Conservation (phyloP, 305 asterid genomes). For the Fraxinus baroniana region DNA sequence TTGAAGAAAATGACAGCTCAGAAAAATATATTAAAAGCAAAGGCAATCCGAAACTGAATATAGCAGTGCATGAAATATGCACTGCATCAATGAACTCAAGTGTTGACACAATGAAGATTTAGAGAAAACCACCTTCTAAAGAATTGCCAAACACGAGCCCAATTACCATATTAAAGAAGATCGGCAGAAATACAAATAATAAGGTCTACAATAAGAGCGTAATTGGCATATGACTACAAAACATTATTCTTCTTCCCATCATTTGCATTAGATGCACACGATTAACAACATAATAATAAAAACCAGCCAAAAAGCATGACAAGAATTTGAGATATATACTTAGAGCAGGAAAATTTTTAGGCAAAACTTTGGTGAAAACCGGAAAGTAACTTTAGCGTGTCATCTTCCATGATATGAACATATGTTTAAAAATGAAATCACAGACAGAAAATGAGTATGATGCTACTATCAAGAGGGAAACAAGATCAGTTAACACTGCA, state of each 20-base stretch:
- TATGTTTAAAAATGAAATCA: not conserved
- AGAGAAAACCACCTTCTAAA: not conserved
- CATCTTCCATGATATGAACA: not conserved
- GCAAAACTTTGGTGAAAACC: not conserved
- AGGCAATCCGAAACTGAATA: not conserved
- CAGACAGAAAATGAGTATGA: not conserved
- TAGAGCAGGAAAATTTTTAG: not conserved
- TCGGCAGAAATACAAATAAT: not conserved
- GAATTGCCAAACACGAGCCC: not conserved
- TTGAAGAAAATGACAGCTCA: not conserved
- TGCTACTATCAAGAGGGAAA: not conserved
- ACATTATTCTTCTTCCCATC: not conserved
- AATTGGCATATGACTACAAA: not conserved
- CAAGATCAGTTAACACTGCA: not conserved
- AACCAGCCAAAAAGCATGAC: constrained; percentile 4
- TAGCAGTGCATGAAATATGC: not conserved
- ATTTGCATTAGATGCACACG: not conserved
- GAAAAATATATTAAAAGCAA: not conserved
- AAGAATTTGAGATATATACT: not conserved
- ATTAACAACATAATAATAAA: not conserved
- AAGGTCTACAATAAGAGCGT: not conserved
- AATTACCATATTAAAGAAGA: not conserved
- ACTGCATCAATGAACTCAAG: not conserved
- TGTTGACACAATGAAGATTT: not conserved
- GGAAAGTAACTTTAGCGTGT: not conserved